phyloP scores from a whole-genome alignment of 2,329 filamentous ascomycete genomes.

The Diplodia corticola region DNA sequence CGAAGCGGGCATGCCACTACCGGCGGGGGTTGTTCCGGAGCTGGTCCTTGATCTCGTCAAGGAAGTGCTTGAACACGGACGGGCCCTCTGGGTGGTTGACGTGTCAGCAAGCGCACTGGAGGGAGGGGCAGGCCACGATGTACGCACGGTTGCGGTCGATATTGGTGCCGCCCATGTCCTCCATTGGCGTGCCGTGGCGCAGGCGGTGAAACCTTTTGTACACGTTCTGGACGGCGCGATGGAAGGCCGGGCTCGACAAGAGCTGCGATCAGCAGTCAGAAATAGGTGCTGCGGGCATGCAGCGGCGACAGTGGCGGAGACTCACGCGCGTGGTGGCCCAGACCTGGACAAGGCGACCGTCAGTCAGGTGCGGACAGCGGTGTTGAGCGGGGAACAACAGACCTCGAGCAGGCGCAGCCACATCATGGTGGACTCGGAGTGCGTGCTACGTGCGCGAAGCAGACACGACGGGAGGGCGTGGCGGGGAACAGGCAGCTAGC shows the following conservation, averaged over 20 bases:
- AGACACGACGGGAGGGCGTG: background rate
- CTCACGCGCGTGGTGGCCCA: constrained; percentile 42
- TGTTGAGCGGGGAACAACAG: constrained; percentile 8
- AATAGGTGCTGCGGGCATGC: constrained; percentile 7
- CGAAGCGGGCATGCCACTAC: background rate
- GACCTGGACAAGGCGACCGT: constrained; percentile 29
- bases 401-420: constrained; percentile 22
- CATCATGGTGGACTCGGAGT: background rate
- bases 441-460: background rate
- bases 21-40: constrained; percentile 29
- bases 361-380: constrained; percentile 25
- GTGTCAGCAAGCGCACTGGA: constrained; percentile 20
- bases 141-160: constrained; percentile 44
- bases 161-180: constrained; percentile 51
- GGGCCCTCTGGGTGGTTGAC: constrained; percentile 28
- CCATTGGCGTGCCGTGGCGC: constrained; percentile 49
- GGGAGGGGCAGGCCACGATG: constrained; percentile 29
- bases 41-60: constrained; percentile 55
- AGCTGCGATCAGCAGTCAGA: constrained; percentile 41
- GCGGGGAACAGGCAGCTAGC: background rate
- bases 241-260: constrained; percentile 56
- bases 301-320: constrained; percentile 18
- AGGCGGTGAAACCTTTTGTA: constrained; percentile 50
- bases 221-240: constrained; percentile 53
- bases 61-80: constrained; percentile 52